Evolutionary conservation across 2,329 filamentous ascomycete genomes (phyloP), one percentile per base, ranked within the genome.

Genomic region (Paecilomyces niveus): DNA sequence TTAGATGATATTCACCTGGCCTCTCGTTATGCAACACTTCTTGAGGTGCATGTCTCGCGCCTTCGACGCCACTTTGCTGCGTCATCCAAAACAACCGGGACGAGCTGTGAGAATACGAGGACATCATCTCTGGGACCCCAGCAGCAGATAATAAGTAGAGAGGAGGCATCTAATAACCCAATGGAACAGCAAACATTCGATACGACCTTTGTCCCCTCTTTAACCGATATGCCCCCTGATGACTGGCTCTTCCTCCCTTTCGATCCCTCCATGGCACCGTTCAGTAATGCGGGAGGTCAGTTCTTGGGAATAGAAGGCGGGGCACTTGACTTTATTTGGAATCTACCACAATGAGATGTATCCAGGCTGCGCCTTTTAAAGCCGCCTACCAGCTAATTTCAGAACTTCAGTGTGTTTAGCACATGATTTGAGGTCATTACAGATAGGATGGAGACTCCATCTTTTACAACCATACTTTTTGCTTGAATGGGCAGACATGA

Each of bases 1-100:
- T 64, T 81, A 1, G 80, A 82, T 56, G 80, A 82, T 59, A 80
- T 82, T 62, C 80, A 82, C 62, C 69, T 82, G 3, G 79, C 78
- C 9, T 78, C 78, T 3, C 73, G 80, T 22, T 82, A 81, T 62
- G 80, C 80, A 3, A 78, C 77, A 0, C 70, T 82, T 2, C 68
- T 82, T 10, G 80, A 81, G 22, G 70, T 74, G 58, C 76, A 78
- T 58, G 72, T 78, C 15, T 71, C 73, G n/a, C 72, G 74, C 6
- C 61, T 78, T 57, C 73, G 73, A 9, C 70, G 67, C 4, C 73
- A 74, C 56, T 65, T 78, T 33, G 62, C 76, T 4, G 70, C 49
- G 15, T 66, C 29, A 31, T 65, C 63, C 32, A 62, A 66, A 50
- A 56, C 57, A 22, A 32, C 54, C 13, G 58, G 59, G 22, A 52